These are phyloP conservation scores for Saccharata proteae DNA, from an alignment of 2,329 filamentous ascomycete species.

Conservation along the genomic window DNA sequence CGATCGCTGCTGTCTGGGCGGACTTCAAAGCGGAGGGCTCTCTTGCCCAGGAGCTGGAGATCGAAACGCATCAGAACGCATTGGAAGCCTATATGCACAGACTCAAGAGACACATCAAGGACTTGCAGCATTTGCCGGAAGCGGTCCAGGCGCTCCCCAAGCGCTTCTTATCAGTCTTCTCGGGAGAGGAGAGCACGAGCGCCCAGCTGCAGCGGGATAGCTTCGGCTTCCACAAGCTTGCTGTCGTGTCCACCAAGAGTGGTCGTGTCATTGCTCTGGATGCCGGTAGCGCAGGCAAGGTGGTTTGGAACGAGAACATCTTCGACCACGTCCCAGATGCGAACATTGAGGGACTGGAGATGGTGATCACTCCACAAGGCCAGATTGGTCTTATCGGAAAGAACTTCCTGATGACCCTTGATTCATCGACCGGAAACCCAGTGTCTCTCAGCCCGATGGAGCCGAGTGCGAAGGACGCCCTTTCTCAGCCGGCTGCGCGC, in stretches of 20 bases:
- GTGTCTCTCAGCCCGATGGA: no score
- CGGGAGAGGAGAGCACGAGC: conserved; percentile 23
- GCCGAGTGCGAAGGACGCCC: no score
- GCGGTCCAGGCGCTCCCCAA: conserved; percentile 60
- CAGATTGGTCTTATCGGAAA: no score
- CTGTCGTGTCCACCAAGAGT: conserved; percentile 66
- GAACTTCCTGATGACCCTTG: no score
- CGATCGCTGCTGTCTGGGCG: conserved; percentile 68
- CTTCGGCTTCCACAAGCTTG: conserved; percentile 82
- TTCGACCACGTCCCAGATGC: conserved; percentile 43
- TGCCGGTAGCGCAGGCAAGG: conserved; percentile 56
- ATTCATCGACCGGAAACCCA: no score
- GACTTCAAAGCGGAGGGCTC: conserved; percentile 62
- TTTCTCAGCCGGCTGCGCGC: no score
- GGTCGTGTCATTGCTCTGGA: conserved; percentile 74
- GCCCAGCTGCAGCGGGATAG: conserved; percentile 50
- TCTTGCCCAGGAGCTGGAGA: conserved; percentile 68
- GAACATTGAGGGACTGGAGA: conserved; percentile 44
- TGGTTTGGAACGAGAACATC: conserved; percentile 64
- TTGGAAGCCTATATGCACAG: conserved; percentile 78
- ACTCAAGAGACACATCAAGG: conserved; percentile 66
- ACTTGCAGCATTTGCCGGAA: conserved; percentile 63
- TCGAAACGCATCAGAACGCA: conserved; percentile 74
- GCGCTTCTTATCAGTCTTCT: conserved; percentile 53
- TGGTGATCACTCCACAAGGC: conserved; percentile 2